Base-by-base conservation (phyloP, 2,329 filamentous ascomycete genomes). In the Stylonectria norvegica region DNA sequence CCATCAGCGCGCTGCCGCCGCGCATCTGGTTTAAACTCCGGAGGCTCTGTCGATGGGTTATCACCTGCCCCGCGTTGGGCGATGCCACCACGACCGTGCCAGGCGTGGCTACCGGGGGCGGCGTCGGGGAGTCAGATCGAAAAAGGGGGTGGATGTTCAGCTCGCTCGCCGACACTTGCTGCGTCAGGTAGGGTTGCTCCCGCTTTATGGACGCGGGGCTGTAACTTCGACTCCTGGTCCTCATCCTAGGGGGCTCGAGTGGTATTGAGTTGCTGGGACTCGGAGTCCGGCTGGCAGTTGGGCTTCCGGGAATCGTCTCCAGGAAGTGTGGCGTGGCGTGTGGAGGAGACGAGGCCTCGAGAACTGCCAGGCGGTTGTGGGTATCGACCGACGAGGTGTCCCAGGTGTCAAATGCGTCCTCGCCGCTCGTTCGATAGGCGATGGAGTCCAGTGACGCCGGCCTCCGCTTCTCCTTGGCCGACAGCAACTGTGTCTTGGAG, bases 71-170 rank as follows among this genome's bases (percentile, higher is more conserved):
- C 3, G 81, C 81, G 28, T 81, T 75, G 1, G 85, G 85, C 3
- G 85, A 81, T 0, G 85, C 86, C 9, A 80, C 70, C 34, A 90
- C 83, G 12, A 83, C 73, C 0, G 86, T 90, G 1, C 84, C 83
- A 0, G 83, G 81, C 0, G 83, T 85, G 2, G 76, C 73, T 5
- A 78, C 65, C 1, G 85, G 78, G 1, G 84, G 81, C 6, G 84
- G 83, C 2, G 71, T 75, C 0, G 83, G 83, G 28, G 80, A 85
- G 57, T 87, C 83, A 5, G 81, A 82, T 43, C 86, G 75, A 68
- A 90, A 89, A 3, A 90, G 72, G 7, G 86, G 86, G 60, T 90
- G 86, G 32, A 89, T 89, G 56, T 89, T 79, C 4, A 80, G 72
- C 59, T 89, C 83, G 53, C 72, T 67, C 49, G 66, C 47, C 10